These are phyloP conservation scores for Chlorella sorokiniana DNA, from an alignment of 139 green algal species.

Conservation along the genomic window DNA sequence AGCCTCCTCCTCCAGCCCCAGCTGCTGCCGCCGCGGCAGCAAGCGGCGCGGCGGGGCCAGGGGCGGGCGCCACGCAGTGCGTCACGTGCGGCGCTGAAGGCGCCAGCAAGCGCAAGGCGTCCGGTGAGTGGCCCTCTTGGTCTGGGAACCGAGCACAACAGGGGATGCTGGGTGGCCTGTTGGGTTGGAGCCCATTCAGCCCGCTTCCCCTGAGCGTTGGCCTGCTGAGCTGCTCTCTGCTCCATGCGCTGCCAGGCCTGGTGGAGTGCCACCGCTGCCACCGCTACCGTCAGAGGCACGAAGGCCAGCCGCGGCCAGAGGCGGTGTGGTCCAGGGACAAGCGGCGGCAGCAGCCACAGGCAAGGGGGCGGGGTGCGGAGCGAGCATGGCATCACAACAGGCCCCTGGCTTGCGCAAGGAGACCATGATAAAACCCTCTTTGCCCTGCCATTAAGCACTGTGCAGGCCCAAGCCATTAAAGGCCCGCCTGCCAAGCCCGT, in stretches of 20 bases:
- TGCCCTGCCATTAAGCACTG: not conserved
- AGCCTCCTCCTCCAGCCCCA: not conserved
- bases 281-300: constrained; percentile 4
- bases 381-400: not conserved
- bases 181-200: not conserved
- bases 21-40: not conserved
- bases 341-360: not conserved
- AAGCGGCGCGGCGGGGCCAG: not conserved
- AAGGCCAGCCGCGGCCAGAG: constrained; percentile 13
- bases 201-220: not conserved
- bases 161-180: not conserved
- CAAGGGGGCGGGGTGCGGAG: not conserved
- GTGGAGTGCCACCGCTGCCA: constrained; percentile 13
- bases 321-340: not conserved
- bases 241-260: not conserved
- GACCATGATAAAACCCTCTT: too few relatives aligned
- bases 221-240: not conserved
- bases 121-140: not conserved
- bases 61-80: not conserved
- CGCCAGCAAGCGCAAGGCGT: not conserved
- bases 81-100: not conserved
- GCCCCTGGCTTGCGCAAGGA: too few relatives aligned
- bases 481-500: not conserved
- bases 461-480: too few relatives aligned
- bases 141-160: not conserved